Percentiles rank a stretch among this genome's conserved stretches.
Conservation (phyloP, 2,329 filamentous ascomycete genomes). For the Aquanectria penicillioides region DNA sequence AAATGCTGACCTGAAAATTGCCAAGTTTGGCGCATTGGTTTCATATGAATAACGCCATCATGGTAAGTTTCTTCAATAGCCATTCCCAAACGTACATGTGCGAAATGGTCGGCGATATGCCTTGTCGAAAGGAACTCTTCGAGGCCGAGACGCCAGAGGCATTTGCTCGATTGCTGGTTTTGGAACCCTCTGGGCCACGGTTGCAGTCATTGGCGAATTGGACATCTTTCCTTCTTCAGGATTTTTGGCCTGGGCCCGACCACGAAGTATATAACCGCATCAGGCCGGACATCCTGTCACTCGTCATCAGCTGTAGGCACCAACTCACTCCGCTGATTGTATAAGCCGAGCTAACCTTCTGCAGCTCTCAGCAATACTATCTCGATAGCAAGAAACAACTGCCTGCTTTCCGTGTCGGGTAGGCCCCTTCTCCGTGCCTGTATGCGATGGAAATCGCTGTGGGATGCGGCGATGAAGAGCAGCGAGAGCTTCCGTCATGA, state of each 20-base stretch:
- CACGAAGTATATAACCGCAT: not conserved
- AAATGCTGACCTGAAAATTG: not conserved
- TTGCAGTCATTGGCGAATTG: not conserved
- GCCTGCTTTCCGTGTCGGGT: not conserved
- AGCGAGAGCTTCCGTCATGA: not conserved
- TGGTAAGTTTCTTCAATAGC: constrained; percentile 11
- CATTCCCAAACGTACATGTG: constrained; percentile 2
- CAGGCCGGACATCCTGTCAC: not conserved
- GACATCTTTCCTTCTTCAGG: not conserved
- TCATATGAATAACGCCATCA: constrained; percentile 9
- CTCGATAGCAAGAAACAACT: constrained; percentile 2
- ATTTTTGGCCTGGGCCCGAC: not conserved
- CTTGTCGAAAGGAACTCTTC: constrained; percentile 1
- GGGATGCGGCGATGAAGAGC: constrained; percentile 3
- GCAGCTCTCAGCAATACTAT: constrained; percentile 4
- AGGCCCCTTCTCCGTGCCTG: constrained; percentile 14
- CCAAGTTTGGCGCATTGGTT: constrained; percentile 21
- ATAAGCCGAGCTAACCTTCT: not conserved
- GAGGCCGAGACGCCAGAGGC: constrained; percentile 3
- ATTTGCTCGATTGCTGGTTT: not conserved
- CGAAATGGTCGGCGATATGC: constrained; percentile 19
- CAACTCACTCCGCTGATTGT: too few relatives aligned
- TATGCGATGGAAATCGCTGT: constrained; percentile 20
- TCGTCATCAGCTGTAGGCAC: not conserved
- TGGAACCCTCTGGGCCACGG: not conserved